A percentile compares a stretch with the other conserved stretches of the same genome.
These are phyloP conservation scores for Pseudisothecium myosuroides DNA, from an alignment of 225 moss, liverwort and hornwort genomes.

Conservation along the genomic window DNA sequence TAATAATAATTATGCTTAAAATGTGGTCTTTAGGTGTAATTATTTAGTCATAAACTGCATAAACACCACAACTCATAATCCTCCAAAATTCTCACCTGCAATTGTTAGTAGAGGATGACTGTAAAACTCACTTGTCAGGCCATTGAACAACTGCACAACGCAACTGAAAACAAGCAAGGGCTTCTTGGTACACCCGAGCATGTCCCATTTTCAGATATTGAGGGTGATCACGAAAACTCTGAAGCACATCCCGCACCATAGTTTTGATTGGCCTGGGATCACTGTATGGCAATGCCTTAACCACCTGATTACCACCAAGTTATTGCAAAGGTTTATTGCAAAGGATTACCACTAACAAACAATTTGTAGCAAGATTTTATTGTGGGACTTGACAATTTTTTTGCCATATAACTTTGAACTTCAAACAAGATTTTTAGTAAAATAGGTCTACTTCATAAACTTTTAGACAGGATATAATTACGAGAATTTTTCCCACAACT, in stretches of 20 bases:
- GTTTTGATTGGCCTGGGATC: constrained; percentile 16
- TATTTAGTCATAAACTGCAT: background rate
- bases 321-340: background rate
- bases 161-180: constrained; percentile 59
- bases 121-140: constrained; percentile 40
- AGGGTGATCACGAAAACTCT: constrained; percentile 32
- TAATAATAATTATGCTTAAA: background rate
- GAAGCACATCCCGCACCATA: constrained; percentile 41
- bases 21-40: background rate
- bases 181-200: constrained; percentile 32
- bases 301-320: background rate
- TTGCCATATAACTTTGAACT: background rate
- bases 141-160: constrained; percentile 47
- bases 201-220: constrained; percentile 36
- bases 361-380: background rate
- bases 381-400: background rate
- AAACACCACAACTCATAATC: background rate
- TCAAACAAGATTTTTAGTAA: background rate
- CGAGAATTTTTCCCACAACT: background rate
- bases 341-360: background rate
- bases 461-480: background rate
- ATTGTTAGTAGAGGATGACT: background rate
- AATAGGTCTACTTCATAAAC: background rate
- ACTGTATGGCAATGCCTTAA: background rate
- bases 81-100: background rate